phyloP scores from a whole-genome alignment of 139 green algal species.

The Picochlorum sp. region DNA sequence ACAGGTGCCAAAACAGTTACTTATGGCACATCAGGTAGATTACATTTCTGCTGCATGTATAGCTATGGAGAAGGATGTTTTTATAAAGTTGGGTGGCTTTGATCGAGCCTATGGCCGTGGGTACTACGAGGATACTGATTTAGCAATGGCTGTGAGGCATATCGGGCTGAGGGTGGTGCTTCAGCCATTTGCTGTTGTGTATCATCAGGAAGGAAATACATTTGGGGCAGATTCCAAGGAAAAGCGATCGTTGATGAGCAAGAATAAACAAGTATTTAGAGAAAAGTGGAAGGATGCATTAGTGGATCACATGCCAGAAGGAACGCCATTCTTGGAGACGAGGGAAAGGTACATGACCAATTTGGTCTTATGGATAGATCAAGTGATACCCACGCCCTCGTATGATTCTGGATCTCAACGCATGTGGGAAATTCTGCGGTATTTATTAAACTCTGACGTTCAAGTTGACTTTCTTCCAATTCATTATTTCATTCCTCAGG shows the following conservation, averaged over 20 bases:
- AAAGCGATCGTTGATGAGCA: constrained; percentile 19
- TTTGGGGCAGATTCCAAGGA: constrained; percentile 19
- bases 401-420: constrained; percentile 20
- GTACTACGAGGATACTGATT: constrained; percentile 23
- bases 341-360: not conserved
- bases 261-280: constrained; percentile 13
- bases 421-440: constrained; percentile 7
- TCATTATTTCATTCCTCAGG: not conserved
- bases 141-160: constrained; percentile 8
- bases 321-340: not conserved
- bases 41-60: constrained; percentile 29
- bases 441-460: constrained; percentile 7
- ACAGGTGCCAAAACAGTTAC: not conserved
- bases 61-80: not conserved
- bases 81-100: constrained; percentile 12
- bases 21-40: constrained; percentile 2
- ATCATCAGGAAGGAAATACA: constrained; percentile 25
- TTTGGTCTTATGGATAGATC: constrained; percentile 18
- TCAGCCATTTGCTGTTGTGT: constrained; percentile 20
- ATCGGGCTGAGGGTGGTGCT: constrained; percentile 13
- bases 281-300: constrained; percentile 19
- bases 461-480: not conserved
- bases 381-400: constrained; percentile 21
- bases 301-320: not conserved
- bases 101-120: constrained; percentile 9